Percentiles rank a stretch among this genome's conserved stretches.
Evolutionary conservation across 257 asterid genomes (phyloP).

Genomic region (Thymus quinquecostatus): DNA sequence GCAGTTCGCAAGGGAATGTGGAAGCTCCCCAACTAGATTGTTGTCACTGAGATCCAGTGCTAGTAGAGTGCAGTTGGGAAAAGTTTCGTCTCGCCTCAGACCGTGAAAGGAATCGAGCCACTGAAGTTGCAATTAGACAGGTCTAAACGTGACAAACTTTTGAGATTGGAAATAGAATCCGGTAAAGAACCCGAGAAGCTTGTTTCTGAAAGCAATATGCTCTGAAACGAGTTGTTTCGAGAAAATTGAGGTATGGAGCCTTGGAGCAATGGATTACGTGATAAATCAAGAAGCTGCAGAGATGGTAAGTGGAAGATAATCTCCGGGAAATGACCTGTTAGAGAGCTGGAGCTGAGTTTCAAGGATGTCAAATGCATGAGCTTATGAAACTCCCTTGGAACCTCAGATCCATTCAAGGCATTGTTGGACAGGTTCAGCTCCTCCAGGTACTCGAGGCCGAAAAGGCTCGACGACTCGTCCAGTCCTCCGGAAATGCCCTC

Average conservation of each 20-base stretch:
- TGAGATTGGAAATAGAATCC: slow-evolving; percentile 40
- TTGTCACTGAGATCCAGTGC: background rate
- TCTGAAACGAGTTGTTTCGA: slow-evolving; percentile 21
- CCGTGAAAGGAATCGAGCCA: slow-evolving; percentile 18
- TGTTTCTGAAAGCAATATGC: slow-evolving; percentile 27
- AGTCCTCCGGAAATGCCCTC: background rate
- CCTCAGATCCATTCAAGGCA: background rate
- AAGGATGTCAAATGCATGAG: background rate
- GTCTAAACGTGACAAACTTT: slow-evolving; percentile 37
- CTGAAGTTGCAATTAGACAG: no score
- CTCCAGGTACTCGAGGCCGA: background rate
- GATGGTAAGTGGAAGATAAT: slow-evolving; percentile 36
- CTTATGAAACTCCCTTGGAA: background rate
- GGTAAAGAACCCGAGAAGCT: slow-evolving; percentile 41
- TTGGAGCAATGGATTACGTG: slow-evolving; percentile 17
- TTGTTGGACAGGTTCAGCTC: background rate
- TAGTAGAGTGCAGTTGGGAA: background rate
- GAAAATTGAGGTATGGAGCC: slow-evolving; percentile 38
- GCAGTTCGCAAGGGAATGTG: background rate
- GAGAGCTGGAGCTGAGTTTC: background rate
- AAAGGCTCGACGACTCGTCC: background rate
- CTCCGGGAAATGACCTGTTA: background rate
- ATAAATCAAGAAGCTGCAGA: slow-evolving; percentile 32
- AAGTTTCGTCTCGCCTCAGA: background rate
- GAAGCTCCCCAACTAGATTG: background rate